A percentile compares a stretch with the other conserved stretches of the same genome.
Conservation (phyloP, 2,329 filamentous ascomycete species). For the Stemphylium lycopersici region DNA sequence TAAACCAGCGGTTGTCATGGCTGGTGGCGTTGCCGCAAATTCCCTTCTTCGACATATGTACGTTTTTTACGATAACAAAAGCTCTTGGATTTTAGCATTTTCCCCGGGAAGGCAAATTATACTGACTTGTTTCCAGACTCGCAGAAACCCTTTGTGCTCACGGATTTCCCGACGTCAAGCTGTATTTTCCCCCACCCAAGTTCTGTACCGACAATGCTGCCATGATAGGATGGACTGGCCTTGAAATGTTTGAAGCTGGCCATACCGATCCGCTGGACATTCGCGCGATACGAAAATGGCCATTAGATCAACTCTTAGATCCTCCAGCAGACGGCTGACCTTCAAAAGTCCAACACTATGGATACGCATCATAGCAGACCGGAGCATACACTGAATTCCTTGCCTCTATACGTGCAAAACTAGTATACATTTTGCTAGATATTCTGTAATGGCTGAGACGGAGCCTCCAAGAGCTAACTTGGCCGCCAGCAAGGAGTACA, state of each 20-base stretch:
- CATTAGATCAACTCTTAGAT: slow-evolving; percentile 39
- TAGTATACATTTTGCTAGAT: neutral
- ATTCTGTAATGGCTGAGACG: neutral
- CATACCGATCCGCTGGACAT: slow-evolving; percentile 49
- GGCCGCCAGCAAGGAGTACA: neutral
- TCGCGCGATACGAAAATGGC: slow-evolving; percentile 47
- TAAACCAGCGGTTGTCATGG: slow-evolving; percentile 71
- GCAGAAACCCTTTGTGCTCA: slow-evolving; percentile 67
- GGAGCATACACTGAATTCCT: neutral
- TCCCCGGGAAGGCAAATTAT: neutral
- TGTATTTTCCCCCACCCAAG: slow-evolving; percentile 75
- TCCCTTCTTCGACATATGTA: slow-evolving; percentile 72
- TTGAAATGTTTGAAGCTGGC: slow-evolving; percentile 88
- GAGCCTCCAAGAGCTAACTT: neutral
- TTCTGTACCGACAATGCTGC: slow-evolving; percentile 95
- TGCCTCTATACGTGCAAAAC: neutral
- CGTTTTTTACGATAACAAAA: slow-evolving; percentile 10
- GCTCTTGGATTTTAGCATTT: neutral
- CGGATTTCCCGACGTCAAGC: slow-evolving; percentile 64
- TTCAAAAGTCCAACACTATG: neutral
- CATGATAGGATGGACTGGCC: slow-evolving; percentile 94
- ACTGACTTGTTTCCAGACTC: slow-evolving; percentile 40
- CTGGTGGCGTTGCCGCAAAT: slow-evolving; percentile 91
- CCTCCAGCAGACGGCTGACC: slow-evolving; percentile 31
- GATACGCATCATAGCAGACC: neutral